Evolutionary conservation across 2,329 filamentous ascomycete genomes (phyloP).

Genomic region (Nigrospora osmanthi): DNA sequence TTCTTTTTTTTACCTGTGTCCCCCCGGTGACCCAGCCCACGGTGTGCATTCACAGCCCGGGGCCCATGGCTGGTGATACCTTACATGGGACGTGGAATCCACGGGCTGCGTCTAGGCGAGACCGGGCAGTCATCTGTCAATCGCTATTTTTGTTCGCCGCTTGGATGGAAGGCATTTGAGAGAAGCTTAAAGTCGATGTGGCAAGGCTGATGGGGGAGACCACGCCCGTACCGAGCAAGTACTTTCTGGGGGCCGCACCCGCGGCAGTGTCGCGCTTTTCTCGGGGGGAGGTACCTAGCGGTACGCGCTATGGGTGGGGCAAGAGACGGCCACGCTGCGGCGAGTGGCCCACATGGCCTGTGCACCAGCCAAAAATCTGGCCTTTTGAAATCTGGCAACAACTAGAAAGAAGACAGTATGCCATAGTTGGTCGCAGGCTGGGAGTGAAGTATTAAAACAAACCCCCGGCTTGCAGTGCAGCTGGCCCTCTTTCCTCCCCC

Average conservation of each 20-base stretch:
- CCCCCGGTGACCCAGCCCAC: no score
- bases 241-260: neutral
- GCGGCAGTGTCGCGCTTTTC: neutral
- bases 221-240: neutral
- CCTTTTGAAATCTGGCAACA: conserved; percentile 25
- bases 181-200: neutral
- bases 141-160: no score
- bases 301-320: neutral
- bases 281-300: neutral
- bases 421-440: no score
- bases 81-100: no score
- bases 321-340: neutral
- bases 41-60: no score
- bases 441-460: no score
- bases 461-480: no score
- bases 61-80: no score
- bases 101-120: no score
- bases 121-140: no score
- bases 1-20: neutral
- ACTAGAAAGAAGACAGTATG: neutral
- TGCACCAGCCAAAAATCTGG: conserved; percentile 19
- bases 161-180: no score
- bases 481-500: no score
- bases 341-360: conserved; percentile 13
- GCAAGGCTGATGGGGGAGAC: neutral